Conservation (phyloP, 768 basidiomycete species). For the Amanita jacksonii region DNA sequence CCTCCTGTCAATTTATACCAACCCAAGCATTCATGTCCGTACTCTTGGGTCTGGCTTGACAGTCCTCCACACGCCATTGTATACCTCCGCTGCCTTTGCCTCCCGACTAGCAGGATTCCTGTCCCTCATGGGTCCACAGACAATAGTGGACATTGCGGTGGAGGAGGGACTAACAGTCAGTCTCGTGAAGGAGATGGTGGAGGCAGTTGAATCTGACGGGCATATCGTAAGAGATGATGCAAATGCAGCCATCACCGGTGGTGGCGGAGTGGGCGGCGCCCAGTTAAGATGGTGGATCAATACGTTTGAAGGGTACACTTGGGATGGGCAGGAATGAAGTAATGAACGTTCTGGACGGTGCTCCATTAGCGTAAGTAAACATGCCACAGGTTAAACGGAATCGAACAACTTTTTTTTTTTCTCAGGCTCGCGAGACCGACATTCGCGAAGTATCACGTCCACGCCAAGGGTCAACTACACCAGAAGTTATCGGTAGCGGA, state of each 20-base stretch:
- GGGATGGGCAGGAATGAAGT: conserved; percentile 51
- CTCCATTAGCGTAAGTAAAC: no score
- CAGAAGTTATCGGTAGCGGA: no score
- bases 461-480: no score
- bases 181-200: conserved; percentile 71
- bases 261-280: conserved; percentile 37
- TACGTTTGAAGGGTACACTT: conserved; percentile 54
- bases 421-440: no score
- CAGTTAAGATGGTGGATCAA: conserved; percentile 72
- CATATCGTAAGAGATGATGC: conserved; percentile 72
- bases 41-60: conserved; percentile 65
- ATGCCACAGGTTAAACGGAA: no score
- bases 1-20: conserved; percentile 53
- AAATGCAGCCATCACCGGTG: conserved; percentile 26
- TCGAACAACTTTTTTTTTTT: no score
- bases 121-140: conserved; percentile 38
- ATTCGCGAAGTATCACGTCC: no score
- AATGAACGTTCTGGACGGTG: background rate
- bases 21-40: conserved; percentile 57
- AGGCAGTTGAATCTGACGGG: conserved; percentile 60
- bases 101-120: conserved; percentile 53
- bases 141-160: conserved; percentile 61
- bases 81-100: conserved; percentile 57
- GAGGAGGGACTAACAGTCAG: conserved; percentile 66
- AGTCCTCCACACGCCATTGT: conserved; percentile 80